phyloP scores from a whole-genome alignment of 2,329 filamentous ascomycete genomes.

The Rhinocladiella similis region DNA sequence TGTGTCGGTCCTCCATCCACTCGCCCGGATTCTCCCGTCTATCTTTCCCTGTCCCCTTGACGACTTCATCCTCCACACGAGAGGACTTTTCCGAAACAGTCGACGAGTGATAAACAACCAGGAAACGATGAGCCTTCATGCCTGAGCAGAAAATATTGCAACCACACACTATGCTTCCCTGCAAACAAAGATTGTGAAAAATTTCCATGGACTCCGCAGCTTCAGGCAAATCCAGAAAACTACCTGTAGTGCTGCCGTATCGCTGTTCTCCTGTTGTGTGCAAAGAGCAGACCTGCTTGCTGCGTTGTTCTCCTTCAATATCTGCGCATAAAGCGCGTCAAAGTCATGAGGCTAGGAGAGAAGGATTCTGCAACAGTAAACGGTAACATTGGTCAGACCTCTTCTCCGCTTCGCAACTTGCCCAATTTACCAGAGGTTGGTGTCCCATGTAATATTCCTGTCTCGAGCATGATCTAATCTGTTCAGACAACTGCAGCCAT shows the following conservation, averaged over 20 bases:
- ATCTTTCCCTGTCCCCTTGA: constrained; percentile 5
- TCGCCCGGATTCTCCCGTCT: constrained; percentile 19
- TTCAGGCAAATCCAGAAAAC: constrained; percentile 8
- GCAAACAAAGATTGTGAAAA: constrained; percentile 17
- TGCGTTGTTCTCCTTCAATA: not conserved
- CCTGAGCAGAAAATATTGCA: constrained; percentile 2
- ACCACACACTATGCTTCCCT: constrained; percentile 15
- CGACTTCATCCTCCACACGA: not conserved
- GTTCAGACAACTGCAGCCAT: constrained; percentile 24
- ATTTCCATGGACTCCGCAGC: constrained; percentile 27
- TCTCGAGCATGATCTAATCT: constrained; percentile 7
- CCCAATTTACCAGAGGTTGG: constrained; percentile 26
- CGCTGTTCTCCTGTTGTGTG: constrained; percentile 1
- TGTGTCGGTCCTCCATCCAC: constrained; percentile 7
- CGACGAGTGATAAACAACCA: not conserved
- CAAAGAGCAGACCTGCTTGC: not conserved
- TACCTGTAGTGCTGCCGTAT: constrained; percentile 15
- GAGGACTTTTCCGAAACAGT: not conserved
- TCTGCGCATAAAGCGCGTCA: constrained; percentile 6
- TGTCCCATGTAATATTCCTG: not conserved
- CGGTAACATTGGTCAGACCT: constrained; percentile 24
- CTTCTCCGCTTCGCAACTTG: constrained; percentile 21
- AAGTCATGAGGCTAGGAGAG: constrained; percentile 26
- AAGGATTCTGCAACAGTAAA: constrained; percentile 25
- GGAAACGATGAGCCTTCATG: not conserved